These are phyloP conservation scores for Pichia deserticola DNA, from an alignment of 805 yeast genomes.

Conservation along the genomic window DNA sequence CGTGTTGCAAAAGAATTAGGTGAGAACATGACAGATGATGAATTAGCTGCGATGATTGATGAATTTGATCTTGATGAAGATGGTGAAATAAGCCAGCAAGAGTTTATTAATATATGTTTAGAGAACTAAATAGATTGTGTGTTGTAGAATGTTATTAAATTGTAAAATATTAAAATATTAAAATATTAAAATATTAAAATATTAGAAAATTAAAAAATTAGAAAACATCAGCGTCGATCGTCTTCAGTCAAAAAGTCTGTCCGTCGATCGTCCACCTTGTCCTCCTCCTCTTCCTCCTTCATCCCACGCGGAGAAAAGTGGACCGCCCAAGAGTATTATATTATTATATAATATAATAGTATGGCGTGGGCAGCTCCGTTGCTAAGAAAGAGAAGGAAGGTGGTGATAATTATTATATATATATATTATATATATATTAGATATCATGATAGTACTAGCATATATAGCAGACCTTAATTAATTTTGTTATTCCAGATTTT, in stretches of 20 bases:
- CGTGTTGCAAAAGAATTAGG: slow-evolving; percentile 90
- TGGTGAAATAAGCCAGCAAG: slow-evolving; percentile 89
- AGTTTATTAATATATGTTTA: slow-evolving; percentile 81
- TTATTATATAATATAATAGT: no score
- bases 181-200: no score
- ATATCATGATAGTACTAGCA: no score
- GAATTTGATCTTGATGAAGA: slow-evolving; percentile 95
- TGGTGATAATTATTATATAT: no score
- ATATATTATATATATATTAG: no score
- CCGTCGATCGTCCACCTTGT: no score
- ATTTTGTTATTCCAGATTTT: no score
- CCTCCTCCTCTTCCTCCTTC: neutral
- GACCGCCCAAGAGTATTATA: no score
- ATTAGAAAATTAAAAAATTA: no score
- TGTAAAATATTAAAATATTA: no score
- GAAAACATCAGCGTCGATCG: neutral
- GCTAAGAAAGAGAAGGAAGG: no score
- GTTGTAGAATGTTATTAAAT: neutral
- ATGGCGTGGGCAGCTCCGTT: neutral
- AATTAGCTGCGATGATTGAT: slow-evolving; percentile 92
- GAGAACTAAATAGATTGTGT: slow-evolving; percentile 39
- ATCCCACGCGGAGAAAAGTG: slow-evolving; percentile 4
- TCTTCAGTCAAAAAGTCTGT: neutral
- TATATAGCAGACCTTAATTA: no score
- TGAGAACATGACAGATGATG: slow-evolving; percentile 87